Evolutionary conservation across 2,329 filamentous ascomycete species (phyloP).

Genomic region (Aspergillus caelatus): DNA sequence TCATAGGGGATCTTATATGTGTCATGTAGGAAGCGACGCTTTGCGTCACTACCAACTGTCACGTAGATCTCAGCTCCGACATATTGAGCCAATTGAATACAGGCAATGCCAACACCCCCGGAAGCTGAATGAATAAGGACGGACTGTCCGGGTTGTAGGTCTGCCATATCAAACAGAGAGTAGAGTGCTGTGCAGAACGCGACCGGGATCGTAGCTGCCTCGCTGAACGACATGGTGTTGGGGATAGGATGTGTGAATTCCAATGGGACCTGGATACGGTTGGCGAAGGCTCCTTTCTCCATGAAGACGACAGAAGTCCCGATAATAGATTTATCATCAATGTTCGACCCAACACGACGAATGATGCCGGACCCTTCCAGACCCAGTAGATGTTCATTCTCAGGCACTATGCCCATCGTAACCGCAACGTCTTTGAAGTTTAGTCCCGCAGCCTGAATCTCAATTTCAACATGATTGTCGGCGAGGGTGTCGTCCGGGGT

Average conservation of each 20-base stretch:
- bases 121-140: conserved; percentile 27
- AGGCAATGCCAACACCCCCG: conserved; percentile 24
- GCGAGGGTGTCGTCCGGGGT: conserved; percentile 3
- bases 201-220: conserved; percentile 29
- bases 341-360: conserved; percentile 31
- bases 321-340: conserved; percentile 33
- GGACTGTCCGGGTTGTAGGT: conserved; percentile 16
- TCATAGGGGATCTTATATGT: conserved; percentile 19
- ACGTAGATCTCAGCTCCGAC: conserved; percentile 17
- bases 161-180: conserved; percentile 24
- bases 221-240: conserved; percentile 27
- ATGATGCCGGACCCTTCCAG: conserved; percentile 48
- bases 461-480: conserved; percentile 27
- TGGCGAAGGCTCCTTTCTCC: conserved; percentile 11
- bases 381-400: conserved; percentile 41
- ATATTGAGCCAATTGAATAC: conserved; percentile 19
- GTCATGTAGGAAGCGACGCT: conserved; percentile 18
- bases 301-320: conserved; percentile 39
- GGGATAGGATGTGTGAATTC: conserved; percentile 27
- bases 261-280: conserved; percentile 10
- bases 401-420: conserved; percentile 24
- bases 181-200: conserved; percentile 29
- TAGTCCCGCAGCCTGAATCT: conserved; percentile 23
- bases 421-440: conserved; percentile 23
- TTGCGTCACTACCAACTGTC: conserved; percentile 25